Evolutionary conservation across 2,329 filamentous ascomycete species (phyloP).

Genomic region (Paecilomyces sp.): DNA sequence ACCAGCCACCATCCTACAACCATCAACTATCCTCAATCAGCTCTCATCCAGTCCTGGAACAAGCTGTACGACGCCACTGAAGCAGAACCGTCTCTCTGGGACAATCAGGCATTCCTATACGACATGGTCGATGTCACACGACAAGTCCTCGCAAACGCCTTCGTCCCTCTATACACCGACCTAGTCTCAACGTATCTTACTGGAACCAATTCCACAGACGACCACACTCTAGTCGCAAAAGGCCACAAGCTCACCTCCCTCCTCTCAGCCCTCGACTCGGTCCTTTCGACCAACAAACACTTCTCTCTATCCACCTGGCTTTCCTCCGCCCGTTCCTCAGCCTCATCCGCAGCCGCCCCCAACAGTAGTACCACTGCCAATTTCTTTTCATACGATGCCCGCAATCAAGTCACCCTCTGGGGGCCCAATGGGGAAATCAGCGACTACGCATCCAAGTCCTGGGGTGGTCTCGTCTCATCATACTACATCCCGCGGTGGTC

Average conservation of each 20-base stretch:
- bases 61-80: constrained; percentile 30
- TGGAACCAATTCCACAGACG: constrained; percentile 9
- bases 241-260: constrained; percentile 27
- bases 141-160: constrained; percentile 43
- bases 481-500: constrained; percentile 45
- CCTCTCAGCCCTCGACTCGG: constrained; percentile 31
- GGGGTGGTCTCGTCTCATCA: constrained; percentile 39
- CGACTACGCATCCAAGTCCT: constrained; percentile 46
- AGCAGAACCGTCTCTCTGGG: constrained; percentile 28
- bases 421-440: constrained; percentile 41
- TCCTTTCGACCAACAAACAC: constrained; percentile 36
- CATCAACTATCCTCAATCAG: constrained; percentile 34
- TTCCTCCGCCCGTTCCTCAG: constrained; percentile 27
- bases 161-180: constrained; percentile 31
- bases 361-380: constrained; percentile 17
- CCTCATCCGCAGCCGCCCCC: constrained; percentile 1
- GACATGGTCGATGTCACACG: constrained; percentile 45
- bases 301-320: constrained; percentile 41
- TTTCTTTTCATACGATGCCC: constrained; percentile 41
- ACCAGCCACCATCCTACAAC: constrained; percentile 38
- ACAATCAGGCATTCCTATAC: constrained; percentile 36
- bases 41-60: constrained; percentile 34
- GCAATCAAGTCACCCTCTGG: constrained; percentile 48
- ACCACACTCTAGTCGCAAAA: constrained; percentile 12
- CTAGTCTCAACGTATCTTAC: constrained; percentile 30